Evolutionary conservation across 495 filamentous ascomycete species (phyloP), one percentile per base, ranked within the genome.

Genomic region (Trypethelium eluteriae): DNA sequence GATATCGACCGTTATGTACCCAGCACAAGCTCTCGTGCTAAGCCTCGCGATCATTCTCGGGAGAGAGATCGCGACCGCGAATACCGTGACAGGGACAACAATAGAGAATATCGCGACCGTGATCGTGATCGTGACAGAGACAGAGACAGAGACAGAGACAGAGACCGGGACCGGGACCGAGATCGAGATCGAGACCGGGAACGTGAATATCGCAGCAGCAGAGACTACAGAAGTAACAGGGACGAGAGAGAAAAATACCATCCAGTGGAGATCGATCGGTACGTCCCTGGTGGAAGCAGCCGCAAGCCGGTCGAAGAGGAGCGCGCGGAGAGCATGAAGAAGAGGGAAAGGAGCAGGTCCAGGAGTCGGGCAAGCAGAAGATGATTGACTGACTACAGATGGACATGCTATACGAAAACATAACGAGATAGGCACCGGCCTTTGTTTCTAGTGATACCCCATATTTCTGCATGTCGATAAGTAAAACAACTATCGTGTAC

Each of bases 1-100:
- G 74, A 74, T n/a, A 76, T 76, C 63, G 74, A 76, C 67, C 68
- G 74, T 35, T 76, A 76, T 64, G 63, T 76, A 4, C 74, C 74
- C 7, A 61, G 46, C 18, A 38, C 56, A 62, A 41, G 69, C 39
- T 46, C 41, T 66, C 34, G 63, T 41, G 70, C 44, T 63, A 63
- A 36, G 56, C 57, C 6, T 70, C 35, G 68, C 69, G 18, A 62
- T 69, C 57, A 65, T 65, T 50, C 53, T 68, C 64, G 71, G 11
- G 71, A 70, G 38, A 67, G 73, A 3, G 67, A 70, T 11, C 63
- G 72, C 12, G 66, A 69, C n/a, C 64, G 72, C 35, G 69, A 70
- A 3, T 66, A 67, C 5, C 32, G 68, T 7, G 68, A 64, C 25
- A 63, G 70, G 62, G 66, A 67, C 11, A 35, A 61, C 0, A 57